Evolutionary conservation across 352 stramenopile species (phyloP).

Genomic region (Phytophthora fragariaefolia): DNA sequence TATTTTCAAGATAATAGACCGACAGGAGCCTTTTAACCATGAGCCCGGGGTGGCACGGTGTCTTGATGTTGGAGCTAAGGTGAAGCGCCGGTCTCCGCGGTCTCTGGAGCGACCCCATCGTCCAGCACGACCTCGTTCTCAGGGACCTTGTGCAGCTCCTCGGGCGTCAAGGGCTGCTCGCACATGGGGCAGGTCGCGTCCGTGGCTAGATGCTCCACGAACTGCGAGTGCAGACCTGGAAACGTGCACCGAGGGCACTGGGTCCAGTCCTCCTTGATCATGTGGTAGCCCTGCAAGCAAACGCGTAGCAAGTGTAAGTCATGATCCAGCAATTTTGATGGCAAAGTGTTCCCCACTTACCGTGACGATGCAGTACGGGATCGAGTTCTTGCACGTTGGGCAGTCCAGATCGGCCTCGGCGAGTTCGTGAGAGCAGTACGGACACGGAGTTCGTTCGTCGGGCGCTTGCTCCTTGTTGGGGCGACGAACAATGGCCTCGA

Average conservation of each 20-base stretch:
- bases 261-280: constrained; percentile 94
- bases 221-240: constrained; percentile 90
- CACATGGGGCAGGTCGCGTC: constrained; percentile 84
- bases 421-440: constrained; percentile 82
- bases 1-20: constrained; percentile 26
- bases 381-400: constrained; percentile 90
- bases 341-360: constrained; percentile 36
- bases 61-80: constrained; percentile 18
- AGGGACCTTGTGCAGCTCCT: constrained; percentile 42
- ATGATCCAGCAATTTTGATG: no score
- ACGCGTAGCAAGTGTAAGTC: neutral
- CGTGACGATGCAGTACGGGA: constrained; percentile 94
- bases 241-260: constrained; percentile 90
- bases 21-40: neutral
- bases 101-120: constrained; percentile 33
- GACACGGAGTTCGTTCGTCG: constrained; percentile 79
- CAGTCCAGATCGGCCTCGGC: constrained; percentile 91
- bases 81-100: constrained; percentile 16
- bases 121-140: constrained; percentile 57
- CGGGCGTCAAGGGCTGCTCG: constrained; percentile 53
- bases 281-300: constrained; percentile 87
- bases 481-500: constrained; percentile 94
- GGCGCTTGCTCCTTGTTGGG: constrained; percentile 89
- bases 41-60: no score
- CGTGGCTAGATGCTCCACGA: constrained; percentile 77